Percentiles rank a stretch among this genome's conserved stretches.
Evolutionary conservation across 345 rosid genomes (phyloP).

Genomic region (Gossypium anomalum): DNA sequence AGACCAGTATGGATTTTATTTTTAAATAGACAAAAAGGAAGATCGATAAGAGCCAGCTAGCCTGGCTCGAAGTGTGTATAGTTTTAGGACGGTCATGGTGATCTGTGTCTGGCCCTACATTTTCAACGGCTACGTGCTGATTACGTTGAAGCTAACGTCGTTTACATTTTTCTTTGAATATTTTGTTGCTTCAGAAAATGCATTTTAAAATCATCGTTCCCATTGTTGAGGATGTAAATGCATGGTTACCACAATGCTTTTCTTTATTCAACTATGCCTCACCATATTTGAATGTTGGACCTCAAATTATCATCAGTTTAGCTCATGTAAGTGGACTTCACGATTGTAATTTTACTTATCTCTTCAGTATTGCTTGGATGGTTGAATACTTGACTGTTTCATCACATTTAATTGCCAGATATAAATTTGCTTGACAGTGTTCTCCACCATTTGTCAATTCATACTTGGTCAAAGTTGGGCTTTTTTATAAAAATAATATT

Average conservation of each 20-base stretch:
- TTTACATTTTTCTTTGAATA: not conserved
- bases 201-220: too few relatives aligned
- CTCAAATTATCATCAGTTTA: not conserved
- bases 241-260: not conserved
- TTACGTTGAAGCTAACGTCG: conserved; percentile 26
- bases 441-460: not conserved
- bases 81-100: not conserved
- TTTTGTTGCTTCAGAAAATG: not conserved
- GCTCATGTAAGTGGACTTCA: not conserved
- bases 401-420: not conserved
- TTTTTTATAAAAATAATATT: too few relatives aligned
- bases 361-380: not conserved
- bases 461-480: not conserved
- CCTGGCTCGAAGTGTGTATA: not conserved
- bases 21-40: not conserved
- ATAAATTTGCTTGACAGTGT: not conserved
- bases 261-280: too few relatives aligned
- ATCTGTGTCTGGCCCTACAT: not conserved
- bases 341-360: not conserved
- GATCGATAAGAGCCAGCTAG: not conserved
- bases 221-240: too few relatives aligned
- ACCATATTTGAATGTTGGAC: not conserved
- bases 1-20: not conserved
- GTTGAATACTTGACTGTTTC: not conserved
- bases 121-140: conserved; percentile 36